Percentiles rank a stretch among this genome's conserved stretches.
phyloP scores from a whole-genome alignment of 2,329 filamentous ascomycete genomes.

The Aspergillus viridinutans region DNA sequence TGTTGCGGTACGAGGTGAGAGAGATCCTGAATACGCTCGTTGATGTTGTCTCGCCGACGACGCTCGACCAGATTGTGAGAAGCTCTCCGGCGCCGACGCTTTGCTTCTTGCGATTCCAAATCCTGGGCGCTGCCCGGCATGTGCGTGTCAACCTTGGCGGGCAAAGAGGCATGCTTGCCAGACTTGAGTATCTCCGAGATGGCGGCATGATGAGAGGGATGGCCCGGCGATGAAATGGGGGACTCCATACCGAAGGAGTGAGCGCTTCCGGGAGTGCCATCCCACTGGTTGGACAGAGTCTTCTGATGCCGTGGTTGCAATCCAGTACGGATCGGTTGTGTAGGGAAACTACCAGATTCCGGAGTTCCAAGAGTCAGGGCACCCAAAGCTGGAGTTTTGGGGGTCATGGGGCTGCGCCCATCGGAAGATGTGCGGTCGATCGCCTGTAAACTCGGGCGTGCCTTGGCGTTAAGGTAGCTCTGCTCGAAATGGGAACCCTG shows the following conservation, averaged over 20 bases:
- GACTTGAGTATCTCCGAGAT: constrained; percentile 83
- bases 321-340: constrained; percentile 71
- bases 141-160: constrained; percentile 69
- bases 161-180: constrained; percentile 82
- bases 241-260: constrained; percentile 79
- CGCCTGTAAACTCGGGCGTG: constrained; percentile 56
- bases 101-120: constrained; percentile 83
- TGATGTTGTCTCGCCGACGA: constrained; percentile 93
- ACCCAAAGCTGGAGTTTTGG: constrained; percentile 74
- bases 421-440: constrained; percentile 72
- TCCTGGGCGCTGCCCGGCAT: constrained; percentile 39
- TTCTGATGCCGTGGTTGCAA: constrained; percentile 67
- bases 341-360: constrained; percentile 67
- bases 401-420: constrained; percentile 75
- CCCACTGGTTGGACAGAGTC: constrained; percentile 83
- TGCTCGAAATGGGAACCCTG: constrained; percentile 48
- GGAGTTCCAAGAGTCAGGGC: constrained; percentile 67
- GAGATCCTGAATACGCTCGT: constrained; percentile 94
- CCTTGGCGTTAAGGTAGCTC: constrained; percentile 57
- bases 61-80: constrained; percentile 97
- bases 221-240: constrained; percentile 73
- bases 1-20: constrained; percentile 90
- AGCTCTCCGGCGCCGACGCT: constrained; percentile 83
- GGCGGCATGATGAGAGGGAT: constrained; percentile 57
- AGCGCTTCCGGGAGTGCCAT: constrained; percentile 77